A percentile compares a stretch with the other conserved stretches of the same genome.
Conservation (phyloP, 2,329 filamentous ascomycete genomes). For the Arthrobotrys pseudoclavata region DNA sequence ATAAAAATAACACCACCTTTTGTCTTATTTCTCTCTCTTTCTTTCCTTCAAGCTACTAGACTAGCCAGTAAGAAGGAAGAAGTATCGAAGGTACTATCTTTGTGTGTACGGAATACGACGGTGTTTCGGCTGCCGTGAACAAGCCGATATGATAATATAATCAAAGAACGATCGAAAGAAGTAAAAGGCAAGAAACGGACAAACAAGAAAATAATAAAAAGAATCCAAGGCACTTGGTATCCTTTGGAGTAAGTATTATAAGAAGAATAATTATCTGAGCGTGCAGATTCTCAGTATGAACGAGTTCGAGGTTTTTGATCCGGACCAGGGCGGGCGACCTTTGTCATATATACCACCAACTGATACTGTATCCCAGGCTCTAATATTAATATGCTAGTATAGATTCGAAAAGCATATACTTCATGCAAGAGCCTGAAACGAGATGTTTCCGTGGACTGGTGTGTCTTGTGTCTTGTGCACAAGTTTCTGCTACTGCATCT, state of each 20-base stretch:
- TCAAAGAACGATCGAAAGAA: conserved; percentile 13
- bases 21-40: neutral
- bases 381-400: too few species aligned
- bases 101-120: conserved; percentile 19
- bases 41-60: neutral
- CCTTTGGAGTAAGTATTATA: neutral
- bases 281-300: conserved; percentile 14
- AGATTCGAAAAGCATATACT: conserved; percentile 1
- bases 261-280: conserved; percentile 1
- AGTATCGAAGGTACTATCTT: neutral
- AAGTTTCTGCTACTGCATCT: conserved; percentile 4
- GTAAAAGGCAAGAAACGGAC: neutral
- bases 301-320: conserved; percentile 21
- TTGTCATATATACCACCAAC: conserved; percentile 50
- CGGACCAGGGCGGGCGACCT: conserved; percentile 43
- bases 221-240: too few species aligned
- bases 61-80: conserved; percentile 7
- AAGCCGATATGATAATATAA: conserved; percentile 3
- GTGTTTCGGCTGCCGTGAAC: conserved; percentile 35
- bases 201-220: neutral
- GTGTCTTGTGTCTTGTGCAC: conserved; percentile 22
- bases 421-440: conserved; percentile 28
- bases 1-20: too few species aligned
- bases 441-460: conserved; percentile 21
- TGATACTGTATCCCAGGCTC: neutral